Conservation (phyloP, 805 yeast species). For the Lipomyces oligophaga region DNA sequence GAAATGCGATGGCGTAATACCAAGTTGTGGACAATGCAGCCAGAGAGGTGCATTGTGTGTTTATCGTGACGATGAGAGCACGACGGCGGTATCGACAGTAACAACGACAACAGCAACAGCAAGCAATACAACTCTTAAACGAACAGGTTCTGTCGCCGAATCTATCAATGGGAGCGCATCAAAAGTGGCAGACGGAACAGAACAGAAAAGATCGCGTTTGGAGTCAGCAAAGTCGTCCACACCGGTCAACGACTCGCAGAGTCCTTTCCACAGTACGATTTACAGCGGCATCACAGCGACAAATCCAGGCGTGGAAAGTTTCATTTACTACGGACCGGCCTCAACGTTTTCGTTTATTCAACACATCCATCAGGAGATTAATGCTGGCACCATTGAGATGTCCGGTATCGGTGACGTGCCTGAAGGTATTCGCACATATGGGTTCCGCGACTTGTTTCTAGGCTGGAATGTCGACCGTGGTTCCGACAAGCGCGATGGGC, state of each 20-base stretch:
- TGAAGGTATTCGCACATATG: constrained; percentile 22
- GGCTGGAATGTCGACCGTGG: constrained; percentile 9
- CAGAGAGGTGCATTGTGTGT: constrained; percentile 26
- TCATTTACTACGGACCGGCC: constrained; percentile 28
- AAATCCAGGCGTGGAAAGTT: constrained; percentile 19
- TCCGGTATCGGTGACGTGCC: constrained; percentile 26
- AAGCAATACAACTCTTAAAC: not conserved
- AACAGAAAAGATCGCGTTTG: not conserved
- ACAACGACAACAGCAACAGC: no score
- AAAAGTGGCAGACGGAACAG: not conserved
- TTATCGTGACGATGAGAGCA: constrained; percentile 3
- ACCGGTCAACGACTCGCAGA: not conserved
- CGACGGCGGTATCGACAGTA: no score
- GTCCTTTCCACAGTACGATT: constrained; percentile 21
- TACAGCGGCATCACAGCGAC: constrained; percentile 22
- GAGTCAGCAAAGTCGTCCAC: not conserved
- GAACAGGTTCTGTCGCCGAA: no score
- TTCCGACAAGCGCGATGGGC: not conserved
- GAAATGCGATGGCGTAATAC: constrained; percentile 26
- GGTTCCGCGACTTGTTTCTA: constrained; percentile 25
- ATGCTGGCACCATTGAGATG: constrained; percentile 18
- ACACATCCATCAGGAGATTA: constrained; percentile 26
- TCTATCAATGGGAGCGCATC: not conserved
- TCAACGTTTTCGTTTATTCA: constrained; percentile 27
- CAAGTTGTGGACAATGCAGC: constrained; percentile 25